phyloP scores from a whole-genome alignment of 2,329 filamentous ascomycete genomes.

The Monosporascus ibericus region DNA sequence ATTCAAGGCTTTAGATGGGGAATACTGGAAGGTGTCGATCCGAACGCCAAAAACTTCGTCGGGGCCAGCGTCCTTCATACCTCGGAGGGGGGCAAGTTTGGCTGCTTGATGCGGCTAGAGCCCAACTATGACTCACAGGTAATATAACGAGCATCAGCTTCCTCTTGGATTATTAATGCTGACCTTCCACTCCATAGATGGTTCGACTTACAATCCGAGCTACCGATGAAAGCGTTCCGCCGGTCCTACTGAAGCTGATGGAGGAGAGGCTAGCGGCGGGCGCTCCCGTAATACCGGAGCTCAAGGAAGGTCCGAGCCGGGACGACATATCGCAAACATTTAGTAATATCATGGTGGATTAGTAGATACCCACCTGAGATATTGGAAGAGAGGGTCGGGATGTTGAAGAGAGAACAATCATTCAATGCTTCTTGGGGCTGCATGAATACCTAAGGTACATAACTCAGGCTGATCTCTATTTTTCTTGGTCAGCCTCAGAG shows the following conservation, averaged over 20 bases:
- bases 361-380: slow-evolving; percentile 9
- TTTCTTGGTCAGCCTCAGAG: too few species aligned
- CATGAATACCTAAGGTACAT: too few species aligned
- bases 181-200: slow-evolving; percentile 51
- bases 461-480: too few species aligned
- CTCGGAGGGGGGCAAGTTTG: slow-evolving; percentile 80
- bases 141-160: slow-evolving; percentile 29
- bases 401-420: slow-evolving; percentile 1
- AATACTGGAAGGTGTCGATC: slow-evolving; percentile 77
- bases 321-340: slow-evolving; percentile 51
- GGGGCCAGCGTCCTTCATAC: slow-evolving; percentile 84
- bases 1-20: slow-evolving; percentile 89
- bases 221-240: slow-evolving; percentile 84
- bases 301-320: slow-evolving; percentile 34
- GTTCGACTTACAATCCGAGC: slow-evolving; percentile 89
- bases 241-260: slow-evolving; percentile 77
- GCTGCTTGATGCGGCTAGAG: slow-evolving; percentile 87
- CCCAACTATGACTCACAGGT: slow-evolving; percentile 91
- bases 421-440: too few species aligned
- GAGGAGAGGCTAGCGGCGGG: slow-evolving; percentile 68
- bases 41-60: slow-evolving; percentile 89
- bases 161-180: neutral
- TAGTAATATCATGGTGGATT: slow-evolving; percentile 48
- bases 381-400: slow-evolving; percentile 3
- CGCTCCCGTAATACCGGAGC: slow-evolving; percentile 33